Evolutionary conservation across 306 rosid species (phyloP), one percentile per base, ranked within the genome.

Genomic region (Ormosia emarginata): DNA sequence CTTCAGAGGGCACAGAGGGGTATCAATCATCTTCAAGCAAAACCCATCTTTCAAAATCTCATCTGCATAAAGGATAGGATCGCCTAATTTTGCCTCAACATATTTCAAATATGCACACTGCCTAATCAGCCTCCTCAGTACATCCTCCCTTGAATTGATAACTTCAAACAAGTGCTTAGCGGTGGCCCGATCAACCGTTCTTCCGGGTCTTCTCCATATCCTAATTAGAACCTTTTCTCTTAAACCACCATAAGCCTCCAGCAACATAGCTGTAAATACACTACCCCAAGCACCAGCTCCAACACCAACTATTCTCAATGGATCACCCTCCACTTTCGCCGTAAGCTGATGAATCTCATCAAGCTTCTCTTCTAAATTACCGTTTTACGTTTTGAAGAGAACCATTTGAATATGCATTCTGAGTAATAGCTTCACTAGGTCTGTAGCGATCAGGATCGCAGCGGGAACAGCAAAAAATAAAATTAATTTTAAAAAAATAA

Each of bases 271-370:
- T 43, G 81, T 86, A 82, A 95, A 95, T 7, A 95, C 98, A 77
- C 98, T 93, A 40, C 98, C 98, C 98, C 98, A 95, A 77, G 98
- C 98, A 67, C 98, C 98, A 17, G 98, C 98, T 55, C 98, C 98
- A 2, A 93, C 93, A 52, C 98, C 92, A 74, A 93, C 98, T 67
- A 95, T 95, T 87, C 91, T 85, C 58, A 95, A 80, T 0, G 98
- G 98, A 88, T 93, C 98, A 77, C 90, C 95, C 44, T 95, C 92
- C 6, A 86, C 86, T 90, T 95, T 95, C 7, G 94, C 95, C 81
- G 93, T 66, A 13, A 88, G 75, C 43, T n/a, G 32, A 9, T 95
- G 93, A 61, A 93, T 84, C 86, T 93, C 97, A 55, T 95, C 97
- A n/a, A 93, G 83, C 91, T 91, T 93, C 88, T 87, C 93, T 71